phyloP scores from a whole-genome alignment of 495 filamentous ascomycete genomes.

The Melanomma pulvis-pyrius region DNA sequence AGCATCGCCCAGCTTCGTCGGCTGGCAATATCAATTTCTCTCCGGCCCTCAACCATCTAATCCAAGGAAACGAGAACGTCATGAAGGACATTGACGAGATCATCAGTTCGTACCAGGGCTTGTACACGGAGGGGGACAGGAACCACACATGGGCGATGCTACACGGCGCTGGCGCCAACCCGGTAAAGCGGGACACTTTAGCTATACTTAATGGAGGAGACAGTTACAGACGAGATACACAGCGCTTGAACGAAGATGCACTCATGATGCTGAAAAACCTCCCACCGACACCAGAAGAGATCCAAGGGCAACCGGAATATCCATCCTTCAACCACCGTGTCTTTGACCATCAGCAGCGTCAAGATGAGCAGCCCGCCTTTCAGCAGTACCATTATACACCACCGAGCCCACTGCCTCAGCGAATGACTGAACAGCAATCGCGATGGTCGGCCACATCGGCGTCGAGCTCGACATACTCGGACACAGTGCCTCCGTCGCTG shows the following conservation, averaged over 20 bases:
- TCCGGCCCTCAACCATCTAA: slow-evolving; percentile 24
- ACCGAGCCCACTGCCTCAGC: slow-evolving; percentile 10
- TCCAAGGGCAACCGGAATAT: slow-evolving; percentile 13
- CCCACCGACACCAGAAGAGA: slow-evolving; percentile 28
- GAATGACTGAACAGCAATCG: background rate
- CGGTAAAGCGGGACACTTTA: slow-evolving; percentile 22
- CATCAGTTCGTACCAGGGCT: slow-evolving; percentile 30
- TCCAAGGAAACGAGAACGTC: slow-evolving; percentile 18
- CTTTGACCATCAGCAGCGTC: slow-evolving; percentile 1
- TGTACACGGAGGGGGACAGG: slow-evolving; percentile 7
- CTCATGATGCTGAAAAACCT: slow-evolving; percentile 25
- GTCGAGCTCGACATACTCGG: slow-evolving; percentile 33
- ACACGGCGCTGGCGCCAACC: background rate
- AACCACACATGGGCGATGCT: slow-evolving; percentile 16
- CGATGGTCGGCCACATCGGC: slow-evolving; percentile 16
- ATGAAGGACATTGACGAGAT: slow-evolving; percentile 39
- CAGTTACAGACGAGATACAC: slow-evolving; percentile 18
- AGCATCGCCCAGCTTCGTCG: background rate
- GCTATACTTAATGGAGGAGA: slow-evolving; percentile 25
- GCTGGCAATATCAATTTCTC: slow-evolving; percentile 2
- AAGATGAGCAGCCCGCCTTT: slow-evolving; percentile 1
- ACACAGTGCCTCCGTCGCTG: slow-evolving; percentile 23
- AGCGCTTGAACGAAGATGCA: slow-evolving; percentile 22
- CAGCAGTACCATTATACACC: slow-evolving; percentile 13
- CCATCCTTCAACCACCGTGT: slow-evolving; percentile 19